Conservation (phyloP, 139 green algal genomes). For the Bryopsis sp. region DNA sequence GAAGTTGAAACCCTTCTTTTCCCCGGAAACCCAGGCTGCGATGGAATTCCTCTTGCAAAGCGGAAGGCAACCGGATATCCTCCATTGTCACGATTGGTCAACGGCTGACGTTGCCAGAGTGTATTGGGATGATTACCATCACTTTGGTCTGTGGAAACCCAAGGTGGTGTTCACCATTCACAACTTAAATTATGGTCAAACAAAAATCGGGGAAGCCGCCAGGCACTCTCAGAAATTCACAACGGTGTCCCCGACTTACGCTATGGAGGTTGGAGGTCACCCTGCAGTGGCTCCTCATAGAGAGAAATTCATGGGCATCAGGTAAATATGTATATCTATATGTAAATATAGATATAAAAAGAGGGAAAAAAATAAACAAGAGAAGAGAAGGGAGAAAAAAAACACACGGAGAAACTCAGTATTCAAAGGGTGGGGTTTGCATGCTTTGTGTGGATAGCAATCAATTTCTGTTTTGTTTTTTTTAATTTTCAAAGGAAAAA, state of each 20-base stretch:
- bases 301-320: slow-evolving; percentile 73
- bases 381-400: no score
- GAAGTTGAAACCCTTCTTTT: no score
- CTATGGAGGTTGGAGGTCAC: slow-evolving; percentile 65
- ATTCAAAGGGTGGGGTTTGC: neutral
- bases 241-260: slow-evolving; percentile 92
- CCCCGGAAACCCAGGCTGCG: slow-evolving; percentile 57
- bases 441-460: neutral
- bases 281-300: slow-evolving; percentile 46
- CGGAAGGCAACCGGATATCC: slow-evolving; percentile 68
- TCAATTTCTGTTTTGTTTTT: no score
- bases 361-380: no score
- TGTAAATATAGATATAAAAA: no score
- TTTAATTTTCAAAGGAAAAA: no score
- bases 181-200: slow-evolving; percentile 87
- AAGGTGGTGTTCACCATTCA: slow-evolving; percentile 89
- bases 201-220: slow-evolving; percentile 72
- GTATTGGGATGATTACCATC: slow-evolving; percentile 75
- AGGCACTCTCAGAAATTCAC: slow-evolving; percentile 78
- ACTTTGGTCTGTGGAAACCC: slow-evolving; percentile 76
- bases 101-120: slow-evolving; percentile 64
- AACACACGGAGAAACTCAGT: no score
- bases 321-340: slow-evolving; percentile 22
- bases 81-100: slow-evolving; percentile 96
- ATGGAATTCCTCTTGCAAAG: slow-evolving; percentile 85